Base-by-base conservation (phyloP, 306 rosid genomes). In the Casuarina cunninghamiana region DNA sequence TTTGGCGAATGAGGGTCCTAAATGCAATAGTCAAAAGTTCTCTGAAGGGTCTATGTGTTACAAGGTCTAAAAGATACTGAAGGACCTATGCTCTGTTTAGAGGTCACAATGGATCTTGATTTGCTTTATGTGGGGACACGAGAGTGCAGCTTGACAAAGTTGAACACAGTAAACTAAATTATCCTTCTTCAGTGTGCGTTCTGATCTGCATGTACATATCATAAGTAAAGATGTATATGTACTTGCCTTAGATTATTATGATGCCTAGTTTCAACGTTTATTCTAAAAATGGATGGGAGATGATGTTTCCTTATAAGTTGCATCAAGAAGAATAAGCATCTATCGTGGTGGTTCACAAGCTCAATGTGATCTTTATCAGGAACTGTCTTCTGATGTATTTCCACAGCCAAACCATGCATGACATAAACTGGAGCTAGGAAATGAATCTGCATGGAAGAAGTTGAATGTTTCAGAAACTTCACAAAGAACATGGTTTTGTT, bases 81-180 rank as follows among this genome's bases (percentile, higher is more conserved):
- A 72, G 83, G 81, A 53, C 6, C 3, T 51, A 67, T 83, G 86
- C 42, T 54, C 75, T 75, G 74, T 43, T 78, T 81, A 81, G 71
- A 82, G 87, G 78, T 84, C 78, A 73, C 82, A 26, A 71, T 84
- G 81, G 85, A 81, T 79, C 77, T 85, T 84, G 80, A 87, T 88
- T 83, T 80, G 78, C 85, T 85, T 87, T 89, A 49, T 75, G 89
- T 87, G 88, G 89, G 90, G 86, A 81, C 89, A 63, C 57, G 78
- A 75, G 55, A 76, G 73, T 26, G 38, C 58, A 86, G 86, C 84
- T 80, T 83, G 84, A 78, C 85, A 85, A 85, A 83, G 90, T 77
- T 81, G 85, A 82, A 84, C 90, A 79, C 60, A 79, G 53, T 75
- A 37, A 63, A 32, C 70, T 66, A 10, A 1, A 16, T 32, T 65